Base-by-base conservation (phyloP, 805 yeast genomes). In the Candida piceae region DNA sequence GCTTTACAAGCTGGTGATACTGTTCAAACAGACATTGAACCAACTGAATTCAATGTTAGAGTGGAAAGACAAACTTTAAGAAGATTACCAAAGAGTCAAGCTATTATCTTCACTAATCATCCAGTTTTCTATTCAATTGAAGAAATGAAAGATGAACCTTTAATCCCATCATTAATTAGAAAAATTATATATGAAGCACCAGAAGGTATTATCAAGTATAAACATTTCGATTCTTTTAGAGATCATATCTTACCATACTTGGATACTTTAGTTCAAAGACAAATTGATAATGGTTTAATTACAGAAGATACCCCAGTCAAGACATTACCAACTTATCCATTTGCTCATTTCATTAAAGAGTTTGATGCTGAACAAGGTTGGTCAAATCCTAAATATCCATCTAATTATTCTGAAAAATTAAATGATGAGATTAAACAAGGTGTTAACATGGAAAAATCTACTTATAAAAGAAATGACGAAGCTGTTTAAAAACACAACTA, bases 61-160 rank as follows among this genome's bases (percentile, higher is more conserved):
- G 84, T 80, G 7, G 87, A 82, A 57, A 70, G 87, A 48, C 89
- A 81, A 56, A 78, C 88, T 1, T 62, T 81, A 39, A 66, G 87
- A 52, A 67, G 81, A 50, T 65, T 81, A 36, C 88, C 89, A 26
- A 77, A 68, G 52, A 60, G 82, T 0, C 50, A 66, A 32, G 87
- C 87, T 3, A 76, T 81, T 41, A 76, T 81, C 34, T 81, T 81
- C 64, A 78, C 87, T 19, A 81, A 81, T 53, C 89, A 81, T 53
- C 89, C 88, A 4, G 67, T 80, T n/a, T 83, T 80, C 53, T 84
- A 84, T 57, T 74, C 83, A 2, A 76, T 84, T 29, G 89, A 83
- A 27, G 90, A 84, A 51, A 77, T 84, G 76, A 82, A 84, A 43
- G 88, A 84, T 50, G 87, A 82, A 52, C 90, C 94, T 3, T 57